A percentile compares a stretch with the other conserved stretches of the same genome.
These are phyloP conservation scores for Colletotrichum navitas DNA, from an alignment of 2,329 filamentous ascomycete genomes.

Conservation along the genomic window DNA sequence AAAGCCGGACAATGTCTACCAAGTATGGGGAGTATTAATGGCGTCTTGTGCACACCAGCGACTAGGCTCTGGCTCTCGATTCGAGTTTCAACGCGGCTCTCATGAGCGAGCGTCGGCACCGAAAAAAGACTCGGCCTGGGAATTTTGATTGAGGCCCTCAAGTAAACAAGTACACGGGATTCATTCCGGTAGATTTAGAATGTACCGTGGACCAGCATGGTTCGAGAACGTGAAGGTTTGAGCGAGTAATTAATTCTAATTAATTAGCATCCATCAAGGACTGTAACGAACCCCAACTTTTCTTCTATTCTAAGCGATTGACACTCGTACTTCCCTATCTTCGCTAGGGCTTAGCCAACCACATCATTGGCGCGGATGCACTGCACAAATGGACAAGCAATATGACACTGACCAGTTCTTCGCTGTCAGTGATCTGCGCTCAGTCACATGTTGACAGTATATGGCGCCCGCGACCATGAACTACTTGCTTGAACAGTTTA, in stretches of 20 bases:
- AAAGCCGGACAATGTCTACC: not conserved
- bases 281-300: not conserved
- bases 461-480: no score
- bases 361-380: not conserved
- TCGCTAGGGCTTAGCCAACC: not conserved
- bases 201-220: not conserved
- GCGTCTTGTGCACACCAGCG: not conserved
- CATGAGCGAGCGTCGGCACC: not conserved
- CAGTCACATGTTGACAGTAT: not conserved
- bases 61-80: no score
- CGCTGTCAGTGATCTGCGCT: not conserved
- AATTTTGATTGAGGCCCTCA: not conserved
- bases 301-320: not conserved
- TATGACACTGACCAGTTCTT: not conserved
- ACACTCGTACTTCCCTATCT: not conserved
- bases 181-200: not conserved
- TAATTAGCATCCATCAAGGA: not conserved
- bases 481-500: no score
- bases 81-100: no score
- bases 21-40: not conserved
- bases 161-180: not conserved
- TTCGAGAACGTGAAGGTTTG: not conserved
- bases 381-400: not conserved
- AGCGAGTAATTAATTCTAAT: not conserved
- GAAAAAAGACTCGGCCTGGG: not conserved